Base-by-base conservation (phyloP, 495 filamentous ascomycete species). In the Tuber melanosporum region DNA sequence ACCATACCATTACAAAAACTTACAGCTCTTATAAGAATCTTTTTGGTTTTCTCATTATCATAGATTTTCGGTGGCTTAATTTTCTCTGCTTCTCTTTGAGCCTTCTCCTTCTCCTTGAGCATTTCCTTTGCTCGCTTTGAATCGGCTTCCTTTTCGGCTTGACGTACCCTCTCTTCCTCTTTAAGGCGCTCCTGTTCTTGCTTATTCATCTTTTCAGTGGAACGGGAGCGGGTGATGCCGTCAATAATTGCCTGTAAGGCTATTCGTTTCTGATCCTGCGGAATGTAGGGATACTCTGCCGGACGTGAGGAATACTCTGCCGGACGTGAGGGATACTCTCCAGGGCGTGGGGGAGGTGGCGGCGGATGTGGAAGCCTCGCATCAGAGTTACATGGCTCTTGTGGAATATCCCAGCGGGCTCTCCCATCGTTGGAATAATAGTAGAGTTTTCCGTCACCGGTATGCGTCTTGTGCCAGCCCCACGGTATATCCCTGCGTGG, bases 381-480 rank as follows among this genome's bases (percentile, higher is more conserved):
- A 19, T 71, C 73, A 20, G 79, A 78, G 43, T 41, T 78, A 47
- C 79, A 83, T 8, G 81, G 46, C 44, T 80, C 74, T 47, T 78
- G 77, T n/a, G 81, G 81, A 47, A 73, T n/a, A 44, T 82, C 77
- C 81, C 81, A 83, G 49, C 72, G 82, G 69, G 78, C 79, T 49
- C 72, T 74, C 7, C 81, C 81, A 39, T 83, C 81, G 43, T 83
- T 83, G 41, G 81, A 73, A 70, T 82, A 83, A 57, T 49, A 83
- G 70, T 83, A 83, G 71, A 75, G 32, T 32, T 83, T 77, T 15
- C 72, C 57, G 2, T 78, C 74, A 14, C 42, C 26, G 20, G 70
- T 70, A 47, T 79, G 76, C n/a, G 75, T 71, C 62, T 80, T 83
- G 66, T 83, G 81, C 81, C 81, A 83, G 45, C 81, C 81, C 81